A percentile compares a stretch with the other conserved stretches of the same genome.
phyloP scores from a whole-genome alignment of 495 filamentous ascomycete species.

The Xylaria grammica region DNA sequence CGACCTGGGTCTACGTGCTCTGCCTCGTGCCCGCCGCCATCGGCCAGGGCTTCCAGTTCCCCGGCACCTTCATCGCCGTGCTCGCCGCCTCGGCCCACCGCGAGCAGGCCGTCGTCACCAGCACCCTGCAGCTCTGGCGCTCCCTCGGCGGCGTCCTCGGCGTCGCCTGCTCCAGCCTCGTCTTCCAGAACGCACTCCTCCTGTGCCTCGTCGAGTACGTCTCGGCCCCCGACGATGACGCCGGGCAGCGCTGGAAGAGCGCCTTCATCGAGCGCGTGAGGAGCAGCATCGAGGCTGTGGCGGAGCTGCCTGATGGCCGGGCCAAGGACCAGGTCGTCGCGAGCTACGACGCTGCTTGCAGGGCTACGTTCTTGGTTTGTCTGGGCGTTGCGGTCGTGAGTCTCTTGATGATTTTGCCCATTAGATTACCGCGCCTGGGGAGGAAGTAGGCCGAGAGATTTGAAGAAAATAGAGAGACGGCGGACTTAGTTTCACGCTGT shows the following conservation, averaged over 20 bases:
- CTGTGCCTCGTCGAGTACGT: slow-evolving; percentile 64
- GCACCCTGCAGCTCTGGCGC: slow-evolving; percentile 70
- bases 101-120: slow-evolving; percentile 79
- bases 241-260: slow-evolving; percentile 33
- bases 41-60: slow-evolving; percentile 70
- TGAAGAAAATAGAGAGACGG: not conserved
- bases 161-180: slow-evolving; percentile 70
- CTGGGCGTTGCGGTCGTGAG: slow-evolving; percentile 55
- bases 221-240: slow-evolving; percentile 52
- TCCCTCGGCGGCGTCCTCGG: slow-evolving; percentile 74
- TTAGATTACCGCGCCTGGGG: slow-evolving; percentile 61
- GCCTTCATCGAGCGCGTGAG: slow-evolving; percentile 43
- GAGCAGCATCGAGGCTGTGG: slow-evolving; percentile 49
- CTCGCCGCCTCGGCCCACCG: slow-evolving; percentile 69
- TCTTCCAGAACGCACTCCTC: slow-evolving; percentile 74
- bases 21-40: slow-evolving; percentile 65
- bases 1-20: slow-evolving; percentile 63
- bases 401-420: slow-evolving; percentile 53
- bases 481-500: not conserved
- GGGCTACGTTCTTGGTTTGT: slow-evolving; percentile 59
- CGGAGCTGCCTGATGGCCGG: slow-evolving; percentile 32
- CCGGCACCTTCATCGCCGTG: slow-evolving; percentile 68
- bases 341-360: slow-evolving; percentile 64
- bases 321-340: slow-evolving; percentile 58
- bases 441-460: not conserved